Percentiles rank a stretch among this genome's conserved stretches.
Conservation (phyloP, 345 rosid genomes). For the Eucalyptus tenuipes region DNA sequence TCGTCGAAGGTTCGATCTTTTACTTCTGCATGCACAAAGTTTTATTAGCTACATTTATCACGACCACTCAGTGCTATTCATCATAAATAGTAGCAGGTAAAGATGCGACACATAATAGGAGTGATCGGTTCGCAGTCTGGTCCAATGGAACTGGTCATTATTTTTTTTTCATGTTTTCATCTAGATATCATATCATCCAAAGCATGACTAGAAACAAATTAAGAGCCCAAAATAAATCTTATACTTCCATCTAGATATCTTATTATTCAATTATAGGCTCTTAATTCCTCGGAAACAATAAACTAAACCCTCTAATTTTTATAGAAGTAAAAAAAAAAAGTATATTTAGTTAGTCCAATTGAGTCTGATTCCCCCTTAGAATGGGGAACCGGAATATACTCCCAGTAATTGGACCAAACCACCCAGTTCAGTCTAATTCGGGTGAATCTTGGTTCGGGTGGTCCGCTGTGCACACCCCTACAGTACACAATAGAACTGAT, state of each 20-base stretch:
- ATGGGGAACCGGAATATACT: no score
- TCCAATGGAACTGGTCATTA: no score
- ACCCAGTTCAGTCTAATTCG: fast-evolving
- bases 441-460: not conserved
- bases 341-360: not conserved
- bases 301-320: not conserved
- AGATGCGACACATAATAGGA: not conserved
- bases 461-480: not conserved
- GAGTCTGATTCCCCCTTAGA: not conserved
- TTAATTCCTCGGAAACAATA: no score
- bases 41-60: not conserved
- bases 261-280: no score
- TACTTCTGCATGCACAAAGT: not conserved
- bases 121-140: not conserved
- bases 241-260: not conserved
- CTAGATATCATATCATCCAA: not conserved
- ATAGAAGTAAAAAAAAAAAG: not conserved
- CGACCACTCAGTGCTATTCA: not conserved
- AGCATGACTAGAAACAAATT: not conserved
- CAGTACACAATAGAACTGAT: not conserved
- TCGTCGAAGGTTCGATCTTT: not conserved
- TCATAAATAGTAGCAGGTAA: not conserved
- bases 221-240: not conserved
- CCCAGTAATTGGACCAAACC: not conserved
- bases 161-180: not conserved